Evolutionary conservation across 305 asterid species (phyloP).

Genomic region (Plantago lanceolata): DNA sequence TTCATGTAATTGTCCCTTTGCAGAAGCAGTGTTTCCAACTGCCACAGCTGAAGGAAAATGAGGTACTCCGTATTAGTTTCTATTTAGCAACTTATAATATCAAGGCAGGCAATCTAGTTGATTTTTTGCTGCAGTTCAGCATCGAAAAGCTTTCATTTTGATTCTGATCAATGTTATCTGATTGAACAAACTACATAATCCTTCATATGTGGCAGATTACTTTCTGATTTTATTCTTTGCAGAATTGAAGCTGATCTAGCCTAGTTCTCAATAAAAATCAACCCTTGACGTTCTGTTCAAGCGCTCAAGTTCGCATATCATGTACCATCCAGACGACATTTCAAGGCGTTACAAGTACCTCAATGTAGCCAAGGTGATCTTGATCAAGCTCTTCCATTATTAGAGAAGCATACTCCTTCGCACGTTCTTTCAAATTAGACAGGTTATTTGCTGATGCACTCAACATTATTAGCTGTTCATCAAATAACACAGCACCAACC

Average conservation of each 20-base stretch:
- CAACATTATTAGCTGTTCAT: conserved; percentile 72
- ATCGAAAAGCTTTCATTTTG: not conserved
- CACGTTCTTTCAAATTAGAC: conserved; percentile 82
- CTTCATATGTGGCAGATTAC: not conserved
- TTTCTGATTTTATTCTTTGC: not conserved
- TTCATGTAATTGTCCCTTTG: conserved; percentile 80
- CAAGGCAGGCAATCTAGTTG: not conserved
- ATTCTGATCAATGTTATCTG: not conserved
- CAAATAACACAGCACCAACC: conserved; percentile 14
- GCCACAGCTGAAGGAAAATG: conserved; percentile 65
- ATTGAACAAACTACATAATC: not conserved
- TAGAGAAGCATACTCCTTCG: conserved; percentile 72
- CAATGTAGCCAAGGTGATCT: conserved; percentile 74
- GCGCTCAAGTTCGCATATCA: too few relatives aligned
- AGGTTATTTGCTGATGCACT: conserved; percentile 91
- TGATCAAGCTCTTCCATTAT: conserved; percentile 96
- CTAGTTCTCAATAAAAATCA: not conserved
- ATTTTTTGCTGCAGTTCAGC: not conserved
- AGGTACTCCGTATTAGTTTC: conserved; percentile 3
- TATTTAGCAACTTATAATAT: not conserved
- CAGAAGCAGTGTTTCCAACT: conserved; percentile 74
- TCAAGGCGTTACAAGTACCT: conserved; percentile 40
- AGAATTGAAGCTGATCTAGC: not conserved
- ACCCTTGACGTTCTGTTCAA: not conserved
- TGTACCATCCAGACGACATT: too few relatives aligned